A percentile compares a stretch with the other conserved stretches of the same genome.
Evolutionary conservation across 1,284 basidiomycete species (phyloP).

Genomic region (Cystodermella granulosa): DNA sequence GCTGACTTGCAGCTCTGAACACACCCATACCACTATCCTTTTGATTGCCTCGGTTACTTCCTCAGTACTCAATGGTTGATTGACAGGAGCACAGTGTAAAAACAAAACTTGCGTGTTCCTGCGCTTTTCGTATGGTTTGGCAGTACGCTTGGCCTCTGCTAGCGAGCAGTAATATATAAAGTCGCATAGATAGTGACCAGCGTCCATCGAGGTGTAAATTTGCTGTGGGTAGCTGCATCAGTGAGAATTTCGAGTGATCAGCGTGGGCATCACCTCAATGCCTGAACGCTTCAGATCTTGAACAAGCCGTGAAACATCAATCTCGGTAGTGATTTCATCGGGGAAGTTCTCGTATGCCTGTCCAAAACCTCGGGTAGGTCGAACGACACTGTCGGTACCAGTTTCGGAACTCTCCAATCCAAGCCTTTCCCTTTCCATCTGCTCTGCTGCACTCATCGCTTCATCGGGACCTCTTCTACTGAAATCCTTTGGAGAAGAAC

Average conservation of each 20-base stretch:
- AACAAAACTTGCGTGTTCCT: constrained; percentile 59
- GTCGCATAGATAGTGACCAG: constrained; percentile 73
- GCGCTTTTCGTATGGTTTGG: constrained; percentile 52
- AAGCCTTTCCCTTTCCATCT: constrained; percentile 34
- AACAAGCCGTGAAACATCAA: constrained; percentile 46
- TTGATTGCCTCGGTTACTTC: constrained; percentile 64
- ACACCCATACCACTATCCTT: constrained; percentile 57
- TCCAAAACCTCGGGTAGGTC: constrained; percentile 42
- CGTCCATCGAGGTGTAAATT: constrained; percentile 69
- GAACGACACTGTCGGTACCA: constrained; percentile 26
- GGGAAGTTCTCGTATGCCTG: constrained; percentile 40
- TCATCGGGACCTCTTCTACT: constrained; percentile 19
- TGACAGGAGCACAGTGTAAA: constrained; percentile 65
- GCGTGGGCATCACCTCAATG: constrained; percentile 44
- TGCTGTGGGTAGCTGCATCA: constrained; percentile 37
- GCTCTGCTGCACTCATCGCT: constrained; percentile 28
- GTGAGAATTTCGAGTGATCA: constrained; percentile 9
- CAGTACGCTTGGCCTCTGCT: constrained; percentile 58
- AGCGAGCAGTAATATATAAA: constrained; percentile 75
- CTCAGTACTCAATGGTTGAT: constrained; percentile 55
- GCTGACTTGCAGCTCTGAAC: constrained; percentile 38
- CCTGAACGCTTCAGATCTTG: constrained; percentile 55
- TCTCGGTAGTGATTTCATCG: constrained; percentile 44
- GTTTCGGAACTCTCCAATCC: constrained; percentile 34
- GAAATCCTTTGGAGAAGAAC: constrained; percentile 35